Percentiles rank a stretch among this genome's conserved stretches.
These are phyloP conservation scores for Plectranthus barbatus DNA, from an alignment of 257 asterid genomes.

Conservation along the genomic window DNA sequence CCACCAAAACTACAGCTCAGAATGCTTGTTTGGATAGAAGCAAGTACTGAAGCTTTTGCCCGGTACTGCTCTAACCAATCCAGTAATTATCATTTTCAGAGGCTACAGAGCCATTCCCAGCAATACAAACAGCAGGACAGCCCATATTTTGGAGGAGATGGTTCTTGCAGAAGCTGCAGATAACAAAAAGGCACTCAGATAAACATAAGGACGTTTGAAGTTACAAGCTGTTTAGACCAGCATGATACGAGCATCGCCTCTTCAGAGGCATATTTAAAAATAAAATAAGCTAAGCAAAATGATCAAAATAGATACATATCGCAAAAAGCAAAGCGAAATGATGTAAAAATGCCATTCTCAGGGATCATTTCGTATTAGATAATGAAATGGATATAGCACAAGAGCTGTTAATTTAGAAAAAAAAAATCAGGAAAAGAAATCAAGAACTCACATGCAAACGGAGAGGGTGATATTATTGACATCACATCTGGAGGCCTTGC, in stretches of 20 bases:
- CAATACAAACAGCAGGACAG: conserved; percentile 25
- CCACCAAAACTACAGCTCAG: conserved; percentile 28
- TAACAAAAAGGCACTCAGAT: background rate
- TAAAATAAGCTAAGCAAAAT: background rate
- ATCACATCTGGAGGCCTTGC: conserved; percentile 42
- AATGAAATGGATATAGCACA: background rate
- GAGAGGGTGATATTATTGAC: conserved; percentile 47
- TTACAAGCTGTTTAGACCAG: background rate
- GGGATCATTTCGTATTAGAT: background rate
- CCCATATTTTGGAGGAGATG: conserved; percentile 31
- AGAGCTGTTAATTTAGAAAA: background rate
- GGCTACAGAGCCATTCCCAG: conserved; percentile 31
- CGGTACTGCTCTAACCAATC: background rate
- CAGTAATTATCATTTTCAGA: conserved; percentile 16
- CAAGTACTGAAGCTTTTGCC: background rate
- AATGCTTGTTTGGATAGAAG: background rate
- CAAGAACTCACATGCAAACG: conserved; percentile 65
- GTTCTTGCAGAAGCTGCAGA: conserved; percentile 57
- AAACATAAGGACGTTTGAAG: background rate
- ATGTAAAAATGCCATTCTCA: background rate
- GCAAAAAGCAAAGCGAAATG: background rate
- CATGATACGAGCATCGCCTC: background rate
- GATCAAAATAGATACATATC: too few relatives aligned
- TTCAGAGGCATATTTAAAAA: background rate
- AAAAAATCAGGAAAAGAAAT: background rate